These are phyloP conservation scores for Verticillium tricorpus DNA, from an alignment of 2,329 filamentous ascomycete species.

Conservation along the genomic window DNA sequence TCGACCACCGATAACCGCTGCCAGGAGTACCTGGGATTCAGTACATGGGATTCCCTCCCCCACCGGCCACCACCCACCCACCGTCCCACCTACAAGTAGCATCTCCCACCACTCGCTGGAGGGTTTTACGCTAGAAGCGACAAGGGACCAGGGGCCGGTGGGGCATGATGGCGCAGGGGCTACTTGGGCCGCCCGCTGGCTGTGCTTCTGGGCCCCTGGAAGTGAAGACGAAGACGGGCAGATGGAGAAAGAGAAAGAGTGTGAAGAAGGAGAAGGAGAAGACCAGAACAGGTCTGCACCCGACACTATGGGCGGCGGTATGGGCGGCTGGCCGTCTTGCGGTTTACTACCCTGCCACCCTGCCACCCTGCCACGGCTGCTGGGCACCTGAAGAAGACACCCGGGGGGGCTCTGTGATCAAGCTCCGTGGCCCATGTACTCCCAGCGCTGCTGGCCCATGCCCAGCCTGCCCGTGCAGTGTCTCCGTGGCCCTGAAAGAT, in stretches of 20 bases:
- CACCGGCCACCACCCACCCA: not conserved
- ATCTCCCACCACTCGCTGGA: not conserved
- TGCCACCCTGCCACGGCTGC: not conserved
- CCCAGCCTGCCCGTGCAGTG: not conserved
- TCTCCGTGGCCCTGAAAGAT: slow-evolving; percentile 7
- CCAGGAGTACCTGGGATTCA: not conserved
- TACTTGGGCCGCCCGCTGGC: slow-evolving; percentile 12
- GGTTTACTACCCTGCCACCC: not conserved
- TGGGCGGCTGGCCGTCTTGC: not conserved
- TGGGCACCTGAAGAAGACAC: not conserved
- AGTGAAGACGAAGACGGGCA: not conserved
- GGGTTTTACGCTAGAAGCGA: not conserved
- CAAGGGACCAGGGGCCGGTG: not conserved
- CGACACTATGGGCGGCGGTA: not conserved
- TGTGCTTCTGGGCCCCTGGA: not conserved
- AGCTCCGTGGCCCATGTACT: not conserved
- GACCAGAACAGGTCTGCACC: not conserved
- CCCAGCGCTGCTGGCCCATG: not conserved
- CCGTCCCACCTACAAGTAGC: not conserved
- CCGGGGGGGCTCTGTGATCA: not conserved
- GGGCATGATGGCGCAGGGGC: slow-evolving; percentile 9
- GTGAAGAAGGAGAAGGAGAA: not conserved
- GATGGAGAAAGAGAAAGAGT: not conserved
- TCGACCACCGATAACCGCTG: not conserved
- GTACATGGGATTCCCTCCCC: not conserved